Evolutionary conservation across 768 basidiomycete species (phyloP).

Genomic region (Trametes coccinea): DNA sequence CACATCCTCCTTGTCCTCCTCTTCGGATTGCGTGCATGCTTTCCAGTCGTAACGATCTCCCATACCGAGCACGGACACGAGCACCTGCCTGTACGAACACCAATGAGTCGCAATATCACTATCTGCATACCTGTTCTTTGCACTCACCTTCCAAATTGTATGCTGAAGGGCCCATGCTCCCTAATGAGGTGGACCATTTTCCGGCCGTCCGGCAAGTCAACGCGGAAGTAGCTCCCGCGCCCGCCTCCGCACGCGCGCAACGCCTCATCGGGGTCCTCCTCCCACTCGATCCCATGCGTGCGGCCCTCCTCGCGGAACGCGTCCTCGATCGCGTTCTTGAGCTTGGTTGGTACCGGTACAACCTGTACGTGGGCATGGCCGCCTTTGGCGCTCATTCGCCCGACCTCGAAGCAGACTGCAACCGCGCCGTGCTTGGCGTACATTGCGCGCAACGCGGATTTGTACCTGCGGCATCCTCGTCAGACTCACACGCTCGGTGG

Average conservation of each 20-base stretch:
- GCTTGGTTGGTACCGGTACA: constrained; percentile 68
- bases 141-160: constrained; percentile 91
- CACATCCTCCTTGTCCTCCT: constrained; percentile 83
- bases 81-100: constrained; percentile 60
- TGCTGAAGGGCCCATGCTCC: constrained; percentile 73
- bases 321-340: constrained; percentile 64
- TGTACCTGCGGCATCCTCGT: constrained; percentile 54
- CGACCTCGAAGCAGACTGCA: constrained; percentile 86
- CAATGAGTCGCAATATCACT: not conserved
- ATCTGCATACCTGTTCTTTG: no score
- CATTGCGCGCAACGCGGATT: constrained; percentile 67
- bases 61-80: constrained; percentile 73
- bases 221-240: constrained; percentile 80
- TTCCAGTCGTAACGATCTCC: constrained; percentile 92
- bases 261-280: constrained; percentile 65
- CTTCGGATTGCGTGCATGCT: constrained; percentile 76
- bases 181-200: constrained; percentile 86
- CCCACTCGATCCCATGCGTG: constrained; percentile 70
- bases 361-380: constrained; percentile 95
- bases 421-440: constrained; percentile 70
- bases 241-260: constrained; percentile 51
- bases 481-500: not conserved
- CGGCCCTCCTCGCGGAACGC: constrained; percentile 74
- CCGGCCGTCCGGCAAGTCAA: constrained; percentile 85
- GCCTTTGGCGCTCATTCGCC: constrained; percentile 77